A percentile compares a stretch with the other conserved stretches of the same genome.
These are phyloP conservation scores for Tylopilus vinaceipallidus DNA, from an alignment of 768 basidiomycete genomes.

Conservation along the genomic window DNA sequence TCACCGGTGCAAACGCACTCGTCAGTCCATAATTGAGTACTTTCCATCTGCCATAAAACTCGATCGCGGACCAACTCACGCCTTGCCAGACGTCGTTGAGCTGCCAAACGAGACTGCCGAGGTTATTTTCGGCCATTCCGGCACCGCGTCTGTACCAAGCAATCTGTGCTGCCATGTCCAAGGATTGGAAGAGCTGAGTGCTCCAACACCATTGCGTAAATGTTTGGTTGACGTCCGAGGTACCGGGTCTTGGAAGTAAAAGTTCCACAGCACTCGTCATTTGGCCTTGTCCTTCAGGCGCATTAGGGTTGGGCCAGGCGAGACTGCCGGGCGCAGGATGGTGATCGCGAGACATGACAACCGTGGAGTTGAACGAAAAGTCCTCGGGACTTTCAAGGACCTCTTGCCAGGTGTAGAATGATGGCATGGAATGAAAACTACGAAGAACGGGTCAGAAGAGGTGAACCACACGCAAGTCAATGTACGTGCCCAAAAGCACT, in stretches of 20 bases:
- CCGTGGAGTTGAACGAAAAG: slow-evolving; percentile 57
- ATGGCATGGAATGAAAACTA: slow-evolving; percentile 63
- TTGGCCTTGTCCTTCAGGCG: slow-evolving; percentile 48
- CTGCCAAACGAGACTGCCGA: slow-evolving; percentile 59
- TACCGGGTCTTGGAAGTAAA: slow-evolving; percentile 55
- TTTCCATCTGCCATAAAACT: slow-evolving; percentile 61
- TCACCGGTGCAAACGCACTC: slow-evolving; percentile 43
- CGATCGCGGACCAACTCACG: slow-evolving; percentile 53
- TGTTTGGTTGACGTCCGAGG: slow-evolving; percentile 49
- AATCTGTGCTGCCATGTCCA: slow-evolving; percentile 57
- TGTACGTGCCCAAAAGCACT: slow-evolving; percentile 54
- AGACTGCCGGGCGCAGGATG: slow-evolving; percentile 54
- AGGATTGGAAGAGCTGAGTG: slow-evolving; percentile 58
- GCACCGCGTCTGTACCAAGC: slow-evolving; percentile 59
- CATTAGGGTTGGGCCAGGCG: slow-evolving; percentile 55
- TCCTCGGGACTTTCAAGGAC: slow-evolving; percentile 49
- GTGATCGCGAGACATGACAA: slow-evolving; percentile 54
- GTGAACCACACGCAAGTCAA: not conserved
- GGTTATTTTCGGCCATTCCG: slow-evolving; percentile 54
- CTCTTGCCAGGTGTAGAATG: slow-evolving; percentile 60
- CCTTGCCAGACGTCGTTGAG: slow-evolving; percentile 63
- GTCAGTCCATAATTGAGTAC: slow-evolving; percentile 52
- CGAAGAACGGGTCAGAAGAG: not conserved
- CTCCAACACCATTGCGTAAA: slow-evolving; percentile 66
- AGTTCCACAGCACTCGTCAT: slow-evolving; percentile 50